Conservation (phyloP, 768 basidiomycete genomes). For the Leccinum uliginosum region DNA sequence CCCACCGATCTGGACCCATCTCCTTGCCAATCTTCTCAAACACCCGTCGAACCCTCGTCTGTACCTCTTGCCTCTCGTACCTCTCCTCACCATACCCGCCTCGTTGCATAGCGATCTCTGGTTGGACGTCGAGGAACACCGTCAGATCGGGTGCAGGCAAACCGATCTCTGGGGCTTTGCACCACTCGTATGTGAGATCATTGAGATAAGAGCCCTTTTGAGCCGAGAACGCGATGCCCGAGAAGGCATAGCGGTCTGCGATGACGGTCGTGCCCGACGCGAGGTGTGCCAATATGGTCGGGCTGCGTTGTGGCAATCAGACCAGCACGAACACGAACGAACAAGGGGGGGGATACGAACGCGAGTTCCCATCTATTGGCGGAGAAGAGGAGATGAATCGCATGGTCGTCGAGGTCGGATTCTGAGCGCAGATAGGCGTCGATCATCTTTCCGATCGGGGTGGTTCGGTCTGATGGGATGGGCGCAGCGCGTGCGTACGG, state of each 20-base stretch:
- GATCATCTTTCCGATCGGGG: slow-evolving; percentile 88
- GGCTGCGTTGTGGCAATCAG: slow-evolving; percentile 30
- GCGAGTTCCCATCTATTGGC: slow-evolving; percentile 97
- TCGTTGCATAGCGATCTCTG: slow-evolving; percentile 60
- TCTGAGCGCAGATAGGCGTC: slow-evolving; percentile 83
- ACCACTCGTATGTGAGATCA: slow-evolving; percentile 72
- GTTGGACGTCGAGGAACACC: slow-evolving; percentile 79
- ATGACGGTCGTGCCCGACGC: slow-evolving; percentile 66
- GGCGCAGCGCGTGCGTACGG: background rate
- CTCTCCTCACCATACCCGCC: slow-evolving; percentile 85
- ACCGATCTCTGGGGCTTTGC: slow-evolving; percentile 76
- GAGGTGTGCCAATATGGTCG: slow-evolving; percentile 58
- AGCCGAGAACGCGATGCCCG: slow-evolving; percentile 86
- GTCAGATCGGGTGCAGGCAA: slow-evolving; percentile 89
- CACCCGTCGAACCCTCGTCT: slow-evolving; percentile 54
- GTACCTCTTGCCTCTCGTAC: slow-evolving; percentile 80
- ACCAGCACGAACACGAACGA: background rate
- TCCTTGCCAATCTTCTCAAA: slow-evolving; percentile 59
- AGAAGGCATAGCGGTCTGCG: slow-evolving; percentile 95
- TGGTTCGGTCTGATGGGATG: slow-evolving; percentile 69
- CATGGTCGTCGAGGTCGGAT: slow-evolving; percentile 85
- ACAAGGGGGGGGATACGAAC: slow-evolving; percentile 38
- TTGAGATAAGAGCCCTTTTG: slow-evolving; percentile 40
- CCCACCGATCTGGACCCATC: slow-evolving; percentile 46
- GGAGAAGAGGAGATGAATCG: slow-evolving; percentile 90